These are phyloP conservation scores for Pythium phragmiticola DNA, from an alignment of 352 stramenopile species.

Conservation along the genomic window DNA sequence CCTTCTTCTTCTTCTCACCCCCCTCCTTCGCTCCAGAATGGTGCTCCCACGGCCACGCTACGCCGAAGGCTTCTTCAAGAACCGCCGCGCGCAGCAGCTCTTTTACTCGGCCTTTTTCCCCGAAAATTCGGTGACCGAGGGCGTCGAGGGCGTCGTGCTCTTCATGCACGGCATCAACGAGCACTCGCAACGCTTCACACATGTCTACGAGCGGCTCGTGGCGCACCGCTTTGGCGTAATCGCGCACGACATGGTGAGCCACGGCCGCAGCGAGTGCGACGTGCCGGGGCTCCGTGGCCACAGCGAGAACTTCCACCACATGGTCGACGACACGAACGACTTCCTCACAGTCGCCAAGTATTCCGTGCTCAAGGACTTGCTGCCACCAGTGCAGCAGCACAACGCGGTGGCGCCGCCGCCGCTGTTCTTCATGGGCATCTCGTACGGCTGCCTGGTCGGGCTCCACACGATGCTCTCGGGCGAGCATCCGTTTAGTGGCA, in stretches of 20 bases:
- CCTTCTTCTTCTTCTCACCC: not conserved
- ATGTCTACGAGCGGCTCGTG: slow-evolving; percentile 56
- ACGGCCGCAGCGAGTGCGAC: slow-evolving; percentile 58
- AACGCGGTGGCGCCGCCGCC: slow-evolving; percentile 18
- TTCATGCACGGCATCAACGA: slow-evolving; percentile 70
- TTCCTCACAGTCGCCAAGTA: slow-evolving; percentile 48
- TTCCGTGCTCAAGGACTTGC: slow-evolving; percentile 35
- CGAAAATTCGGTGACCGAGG: slow-evolving; percentile 13
- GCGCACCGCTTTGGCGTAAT: slow-evolving; percentile 48
- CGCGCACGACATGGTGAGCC: slow-evolving; percentile 60
- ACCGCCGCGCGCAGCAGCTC: slow-evolving; percentile 44
- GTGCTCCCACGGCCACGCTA: slow-evolving; percentile 18
- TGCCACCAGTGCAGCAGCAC: slow-evolving; percentile 21
- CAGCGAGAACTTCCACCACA: slow-evolving; percentile 52
- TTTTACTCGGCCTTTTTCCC: slow-evolving; percentile 63
- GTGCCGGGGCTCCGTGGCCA: slow-evolving; percentile 34
- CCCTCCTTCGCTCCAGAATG: slow-evolving; percentile 2
- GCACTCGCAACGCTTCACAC: slow-evolving; percentile 55
- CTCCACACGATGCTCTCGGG: slow-evolving; percentile 54
- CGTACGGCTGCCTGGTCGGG: slow-evolving; percentile 61
- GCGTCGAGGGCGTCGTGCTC: slow-evolving; percentile 48
- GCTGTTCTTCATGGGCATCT: slow-evolving; percentile 65
- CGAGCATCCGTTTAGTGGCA: slow-evolving; percentile 42
- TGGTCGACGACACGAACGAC: slow-evolving; percentile 72
- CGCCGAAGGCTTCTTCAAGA: slow-evolving; percentile 42